These are phyloP conservation scores for Meyerozyma guilliermondii DNA, from an alignment of 1,139 yeast species.

Conservation along the genomic window DNA sequence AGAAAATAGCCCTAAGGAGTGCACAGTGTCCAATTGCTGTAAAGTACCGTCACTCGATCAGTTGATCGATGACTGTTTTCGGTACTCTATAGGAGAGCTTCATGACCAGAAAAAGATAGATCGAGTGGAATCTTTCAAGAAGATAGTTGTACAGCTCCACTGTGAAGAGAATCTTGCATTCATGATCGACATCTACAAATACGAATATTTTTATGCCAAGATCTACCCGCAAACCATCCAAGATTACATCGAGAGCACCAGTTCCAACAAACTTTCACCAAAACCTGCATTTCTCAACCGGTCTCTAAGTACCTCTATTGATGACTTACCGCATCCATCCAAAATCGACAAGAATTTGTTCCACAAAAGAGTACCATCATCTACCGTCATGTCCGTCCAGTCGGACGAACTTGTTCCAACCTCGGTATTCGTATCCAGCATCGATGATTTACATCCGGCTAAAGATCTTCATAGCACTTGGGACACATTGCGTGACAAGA, in stretches of 20 bases:
- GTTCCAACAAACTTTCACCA: constrained; percentile 5
- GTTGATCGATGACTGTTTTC: constrained; percentile 19
- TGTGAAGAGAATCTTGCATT: constrained; percentile 45
- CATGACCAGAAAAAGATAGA: constrained; percentile 7
- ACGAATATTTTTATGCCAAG: constrained; percentile 26
- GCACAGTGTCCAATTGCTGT: neutral
- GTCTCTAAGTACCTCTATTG: constrained; percentile 11
- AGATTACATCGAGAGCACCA: neutral
- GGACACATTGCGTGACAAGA: constrained; percentile 23
- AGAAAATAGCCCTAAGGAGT: neutral
- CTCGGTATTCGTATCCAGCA: constrained; percentile 25
- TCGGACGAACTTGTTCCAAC: constrained; percentile 22
- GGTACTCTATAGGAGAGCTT: constrained; percentile 12
- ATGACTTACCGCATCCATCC: constrained; percentile 11
- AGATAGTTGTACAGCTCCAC: constrained; percentile 20
- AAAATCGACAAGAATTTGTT: constrained; percentile 2
- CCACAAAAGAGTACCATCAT: constrained; percentile 6
- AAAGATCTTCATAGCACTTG: constrained; percentile 16
- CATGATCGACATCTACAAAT: constrained; percentile 40
- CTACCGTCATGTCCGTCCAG: constrained; percentile 2
- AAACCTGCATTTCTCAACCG: constrained; percentile 10
- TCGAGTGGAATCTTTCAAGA: constrained; percentile 11
- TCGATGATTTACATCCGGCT: constrained; percentile 25
- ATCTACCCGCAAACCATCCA: constrained; percentile 10
- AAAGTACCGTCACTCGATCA: constrained; percentile 14